These are phyloP conservation scores for Nothophaeocryptopus gaeumannii DNA, from an alignment of 2,329 filamentous ascomycete genomes.

Conservation along the genomic window DNA sequence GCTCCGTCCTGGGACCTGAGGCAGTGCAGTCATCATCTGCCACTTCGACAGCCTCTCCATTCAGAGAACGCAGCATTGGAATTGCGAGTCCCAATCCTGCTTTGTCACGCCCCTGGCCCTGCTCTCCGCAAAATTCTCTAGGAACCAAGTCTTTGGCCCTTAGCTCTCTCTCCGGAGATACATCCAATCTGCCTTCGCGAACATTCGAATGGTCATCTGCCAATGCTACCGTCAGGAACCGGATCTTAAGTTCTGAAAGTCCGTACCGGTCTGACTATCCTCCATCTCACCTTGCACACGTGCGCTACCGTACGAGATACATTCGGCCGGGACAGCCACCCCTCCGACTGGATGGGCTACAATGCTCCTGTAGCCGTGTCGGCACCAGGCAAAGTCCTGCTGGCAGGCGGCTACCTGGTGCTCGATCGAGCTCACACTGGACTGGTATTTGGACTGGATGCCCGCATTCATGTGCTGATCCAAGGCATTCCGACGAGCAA, in stretches of 20 bases:
- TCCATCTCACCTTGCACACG: slow-evolving; percentile 3
- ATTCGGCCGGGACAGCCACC: slow-evolving; percentile 17
- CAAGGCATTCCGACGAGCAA: slow-evolving; percentile 56
- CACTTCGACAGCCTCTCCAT: slow-evolving; percentile 3
- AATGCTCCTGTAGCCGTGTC: slow-evolving; percentile 57
- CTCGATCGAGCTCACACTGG: slow-evolving; percentile 84
- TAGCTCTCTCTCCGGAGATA: no score
- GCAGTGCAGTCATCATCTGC: slow-evolving; percentile 12
- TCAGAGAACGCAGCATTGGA: not conserved
- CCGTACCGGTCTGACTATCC: not conserved
- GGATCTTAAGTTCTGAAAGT: slow-evolving; percentile 8
- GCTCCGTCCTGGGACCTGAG: not conserved
- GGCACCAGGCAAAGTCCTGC: slow-evolving; percentile 91
- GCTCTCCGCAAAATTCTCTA: slow-evolving; percentile 18
- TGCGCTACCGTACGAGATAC: slow-evolving; percentile 1
- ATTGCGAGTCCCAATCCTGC: not conserved
- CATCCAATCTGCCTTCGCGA: slow-evolving; percentile 1
- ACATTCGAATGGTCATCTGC: slow-evolving; percentile 2
- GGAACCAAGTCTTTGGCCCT: not conserved
- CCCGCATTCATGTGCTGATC: slow-evolving; percentile 61
- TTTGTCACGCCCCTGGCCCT: no score
- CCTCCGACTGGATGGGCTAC: slow-evolving; percentile 20
- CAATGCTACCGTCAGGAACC: slow-evolving; percentile 2
- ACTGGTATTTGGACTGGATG: slow-evolving; percentile 63
- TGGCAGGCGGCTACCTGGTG: slow-evolving; percentile 92